phyloP scores from a whole-genome alignment of 2,329 filamentous ascomycete species.

The Lachnellula subtilissima region DNA sequence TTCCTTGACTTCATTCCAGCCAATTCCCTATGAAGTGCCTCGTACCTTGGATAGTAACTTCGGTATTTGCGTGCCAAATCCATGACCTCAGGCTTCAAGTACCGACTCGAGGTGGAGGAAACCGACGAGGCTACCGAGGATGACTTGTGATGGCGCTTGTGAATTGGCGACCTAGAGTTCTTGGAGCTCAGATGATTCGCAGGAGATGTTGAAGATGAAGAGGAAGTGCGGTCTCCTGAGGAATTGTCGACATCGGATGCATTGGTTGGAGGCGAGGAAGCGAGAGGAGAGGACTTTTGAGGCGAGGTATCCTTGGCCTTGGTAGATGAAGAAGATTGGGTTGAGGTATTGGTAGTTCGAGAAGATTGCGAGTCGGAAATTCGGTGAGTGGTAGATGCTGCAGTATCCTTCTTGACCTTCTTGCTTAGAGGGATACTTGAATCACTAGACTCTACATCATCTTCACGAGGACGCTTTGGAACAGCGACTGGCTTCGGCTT shows the following conservation, averaged over 20 bases:
- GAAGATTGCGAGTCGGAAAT: conserved; percentile 47
- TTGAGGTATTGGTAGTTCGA: conserved; percentile 38
- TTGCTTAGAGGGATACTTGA: conserved; percentile 28
- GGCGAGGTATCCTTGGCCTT: conserved; percentile 50
- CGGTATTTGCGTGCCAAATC: conserved; percentile 53
- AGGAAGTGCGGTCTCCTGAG: conserved; percentile 24
- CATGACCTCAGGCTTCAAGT: conserved; percentile 45
- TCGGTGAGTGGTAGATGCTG: not conserved
- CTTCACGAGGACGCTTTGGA: conserved; percentile 49
- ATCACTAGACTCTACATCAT: conserved; percentile 26
- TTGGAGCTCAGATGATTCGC: conserved; percentile 14
- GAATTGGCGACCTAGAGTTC: conserved; percentile 25
- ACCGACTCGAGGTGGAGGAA: conserved; percentile 28
- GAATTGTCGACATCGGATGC: conserved; percentile 54
- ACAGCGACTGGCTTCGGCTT: conserved; percentile 30
- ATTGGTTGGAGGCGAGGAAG: conserved; percentile 62
- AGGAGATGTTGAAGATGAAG: conserved; percentile 27
- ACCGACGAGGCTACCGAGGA: conserved; percentile 25
- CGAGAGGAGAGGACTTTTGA: conserved; percentile 59
- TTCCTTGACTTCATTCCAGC: conserved; percentile 42
- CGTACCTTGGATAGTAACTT: conserved; percentile 51
- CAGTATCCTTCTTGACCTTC: conserved; percentile 29
- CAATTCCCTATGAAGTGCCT: conserved; percentile 52
- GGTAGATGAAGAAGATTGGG: conserved; percentile 32
- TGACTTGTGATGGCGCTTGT: conserved; percentile 31